Percentiles rank a stretch among this genome's conserved stretches.
Evolutionary conservation across 257 asterid genomes (phyloP).

Genomic region (Solanum etuberosum): DNA sequence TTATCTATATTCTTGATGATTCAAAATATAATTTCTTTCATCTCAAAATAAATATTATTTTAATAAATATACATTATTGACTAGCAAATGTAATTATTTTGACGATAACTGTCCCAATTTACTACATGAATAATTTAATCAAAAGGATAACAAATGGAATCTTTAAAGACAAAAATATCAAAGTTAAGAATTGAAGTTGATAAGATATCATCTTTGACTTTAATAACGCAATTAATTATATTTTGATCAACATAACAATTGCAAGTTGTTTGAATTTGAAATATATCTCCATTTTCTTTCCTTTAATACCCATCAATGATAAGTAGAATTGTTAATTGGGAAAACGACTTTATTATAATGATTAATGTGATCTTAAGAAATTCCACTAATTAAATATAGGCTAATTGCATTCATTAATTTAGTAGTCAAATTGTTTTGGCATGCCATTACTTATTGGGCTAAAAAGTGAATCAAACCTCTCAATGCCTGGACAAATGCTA

Average conservation of each 20-base stretch:
- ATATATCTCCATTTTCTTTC: neutral
- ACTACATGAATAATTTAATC: neutral
- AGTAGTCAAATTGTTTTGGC: neutral
- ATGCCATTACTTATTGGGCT: neutral
- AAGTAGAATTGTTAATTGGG: neutral
- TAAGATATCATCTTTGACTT: neutral
- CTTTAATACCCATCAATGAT: neutral
- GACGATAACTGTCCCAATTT: too few relatives aligned
- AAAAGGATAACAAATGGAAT: neutral
- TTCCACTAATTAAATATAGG: neutral
- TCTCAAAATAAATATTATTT: neutral
- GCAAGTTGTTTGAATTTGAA: neutral
- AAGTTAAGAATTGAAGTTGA: neutral
- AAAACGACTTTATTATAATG: neutral
- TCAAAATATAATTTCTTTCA: neutral
- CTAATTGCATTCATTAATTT: neutral
- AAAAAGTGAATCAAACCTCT: neutral
- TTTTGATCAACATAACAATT: neutral
- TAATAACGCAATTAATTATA: neutral
- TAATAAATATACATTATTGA: too few relatives aligned
- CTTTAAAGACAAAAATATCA: neutral
- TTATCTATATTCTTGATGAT: neutral
- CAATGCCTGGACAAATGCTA: neutral
- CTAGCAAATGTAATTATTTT: too few relatives aligned
- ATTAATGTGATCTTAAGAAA: neutral